Evolutionary conservation across 192 early-diverging fungal species (phyloP).

Genomic region (Linnemannia schmuckeri): DNA sequence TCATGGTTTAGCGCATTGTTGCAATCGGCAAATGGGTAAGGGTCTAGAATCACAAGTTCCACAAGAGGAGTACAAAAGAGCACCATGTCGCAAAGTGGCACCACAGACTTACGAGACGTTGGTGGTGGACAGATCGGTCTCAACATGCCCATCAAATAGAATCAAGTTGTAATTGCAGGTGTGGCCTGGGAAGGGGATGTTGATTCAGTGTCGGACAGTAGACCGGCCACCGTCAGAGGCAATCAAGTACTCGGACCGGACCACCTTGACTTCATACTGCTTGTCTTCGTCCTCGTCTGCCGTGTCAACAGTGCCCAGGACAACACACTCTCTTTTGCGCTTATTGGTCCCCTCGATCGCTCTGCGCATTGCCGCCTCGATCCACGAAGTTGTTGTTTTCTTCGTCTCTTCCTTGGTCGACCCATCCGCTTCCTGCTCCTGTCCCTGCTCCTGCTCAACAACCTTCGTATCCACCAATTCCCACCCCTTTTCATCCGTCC

Average conservation of each 20-base stretch:
- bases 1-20: neutral
- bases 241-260: constrained; percentile 35
- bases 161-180: constrained; percentile 27
- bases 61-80: neutral
- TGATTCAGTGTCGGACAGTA: constrained; percentile 31
- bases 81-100: neutral
- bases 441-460: neutral
- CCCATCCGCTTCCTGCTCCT: neutral
- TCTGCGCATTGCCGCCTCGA: constrained; percentile 16
- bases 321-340: neutral
- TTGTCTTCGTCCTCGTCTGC: constrained; percentile 2
- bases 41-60: too few relatives aligned
- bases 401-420: too few relatives aligned
- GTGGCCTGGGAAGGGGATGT: constrained; percentile 20
- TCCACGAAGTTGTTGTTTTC: neutral
- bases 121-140: neutral
- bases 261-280: constrained; percentile 11
- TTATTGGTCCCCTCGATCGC: neutral
- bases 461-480: constrained; percentile 36
- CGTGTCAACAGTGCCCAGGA: constrained; percentile 13
- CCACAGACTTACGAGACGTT: neutral
- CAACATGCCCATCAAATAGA: constrained; percentile 22
- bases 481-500: constrained; percentile 40
- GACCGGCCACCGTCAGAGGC: constrained; percentile 35
- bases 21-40: too few relatives aligned